Evolutionary conservation across 805 yeast genomes (phyloP).

Genomic region (Kregervanrija fluxuum): DNA sequence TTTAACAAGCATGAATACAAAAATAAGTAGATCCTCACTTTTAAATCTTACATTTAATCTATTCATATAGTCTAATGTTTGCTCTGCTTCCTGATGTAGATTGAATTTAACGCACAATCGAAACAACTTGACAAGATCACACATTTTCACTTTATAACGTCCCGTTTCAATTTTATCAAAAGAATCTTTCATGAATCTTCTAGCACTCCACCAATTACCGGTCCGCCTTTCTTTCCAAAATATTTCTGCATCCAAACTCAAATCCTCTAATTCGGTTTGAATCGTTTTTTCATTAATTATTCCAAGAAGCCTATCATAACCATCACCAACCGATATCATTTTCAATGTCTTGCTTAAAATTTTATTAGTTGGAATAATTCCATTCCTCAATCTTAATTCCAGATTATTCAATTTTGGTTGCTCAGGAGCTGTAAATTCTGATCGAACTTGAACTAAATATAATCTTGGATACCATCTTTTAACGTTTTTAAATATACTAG

Average conservation of each 20-base stretch:
- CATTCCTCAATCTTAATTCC: slow-evolving; percentile 18
- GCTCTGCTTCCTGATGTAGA: slow-evolving; percentile 1
- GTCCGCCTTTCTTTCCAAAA: slow-evolving; percentile 18
- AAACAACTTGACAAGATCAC: slow-evolving; percentile 3
- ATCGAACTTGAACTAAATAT: slow-evolving; percentile 3
- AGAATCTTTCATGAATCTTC: slow-evolving; percentile 5
- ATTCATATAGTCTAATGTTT: slow-evolving; percentile 1
- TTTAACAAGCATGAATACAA: slow-evolving; percentile 10
- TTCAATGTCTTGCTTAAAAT: slow-evolving; percentile 11
- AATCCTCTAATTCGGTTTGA: slow-evolving; percentile 3
- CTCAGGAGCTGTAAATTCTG: slow-evolving; percentile 4
- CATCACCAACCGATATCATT: slow-evolving; percentile 8
- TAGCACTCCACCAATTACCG: slow-evolving; percentile 6
- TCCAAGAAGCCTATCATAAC: slow-evolving; percentile 10
- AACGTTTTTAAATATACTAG: not conserved
- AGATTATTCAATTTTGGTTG: slow-evolving; percentile 15
- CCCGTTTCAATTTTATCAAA: slow-evolving; percentile 3
- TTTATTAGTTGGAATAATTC: slow-evolving; percentile 19
- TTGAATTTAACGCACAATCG: slow-evolving; percentile 8
- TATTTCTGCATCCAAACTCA: slow-evolving; percentile 12
- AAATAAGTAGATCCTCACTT: slow-evolving; percentile 6
- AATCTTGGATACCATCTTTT: slow-evolving; percentile 8
- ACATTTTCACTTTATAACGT: not conserved
- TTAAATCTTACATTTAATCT: slow-evolving; percentile 1
- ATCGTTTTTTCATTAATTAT: slow-evolving; percentile 4